Base-by-base conservation (phyloP, 2,329 filamentous ascomycete species). In the Botrytis elliptica region DNA sequence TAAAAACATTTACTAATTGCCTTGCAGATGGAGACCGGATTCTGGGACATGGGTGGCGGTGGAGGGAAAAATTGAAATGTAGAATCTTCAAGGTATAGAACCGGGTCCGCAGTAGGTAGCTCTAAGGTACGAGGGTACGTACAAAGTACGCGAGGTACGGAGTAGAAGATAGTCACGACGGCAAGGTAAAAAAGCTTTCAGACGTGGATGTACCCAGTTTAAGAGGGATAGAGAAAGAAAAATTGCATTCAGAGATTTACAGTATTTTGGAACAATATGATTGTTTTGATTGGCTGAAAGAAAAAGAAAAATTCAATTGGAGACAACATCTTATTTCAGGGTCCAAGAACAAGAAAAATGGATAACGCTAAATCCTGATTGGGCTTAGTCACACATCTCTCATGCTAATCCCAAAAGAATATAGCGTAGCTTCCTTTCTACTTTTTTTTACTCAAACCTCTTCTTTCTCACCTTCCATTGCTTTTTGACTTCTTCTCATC, bases 21-120 rank as follows among this genome's bases (percentile, higher is more conserved):
- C 57, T 29, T 63, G 36, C 81, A 93, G 88, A 89, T 93, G 87
- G 92, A 94, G 82, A 90, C 88, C 76, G 89, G 87, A 1, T 94
- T 94, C 80, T 94, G 92, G 92, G 87, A 92, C 73, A 93, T 93
- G 90, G 89, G 88, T 1, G 77, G 49, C 60, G 71, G 68, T 42
- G 71, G 70, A 64, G 63, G 52, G 18, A 71, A 65, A 57, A n/a
- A 29, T 29, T 29, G 12, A 57, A 18, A 57, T 25, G 44, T 66
- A 40, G 44, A 46, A 44, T 46, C 29, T 71, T 63, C 29, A 49
- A 68, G 8, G 42, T 62, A 42, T 18, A 62, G 25, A 44, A 62
- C 33, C 33, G 22, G 44, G 9, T 22, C 46, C 46, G 29, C 65
- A 57, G 16, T 33, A 68, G 36, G 20, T 25, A 14, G 52, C 52